Percentiles rank a stretch among this genome's conserved stretches.
Conservation (phyloP, 1,284 basidiomycete genomes). For the Sparassis latifolia region DNA sequence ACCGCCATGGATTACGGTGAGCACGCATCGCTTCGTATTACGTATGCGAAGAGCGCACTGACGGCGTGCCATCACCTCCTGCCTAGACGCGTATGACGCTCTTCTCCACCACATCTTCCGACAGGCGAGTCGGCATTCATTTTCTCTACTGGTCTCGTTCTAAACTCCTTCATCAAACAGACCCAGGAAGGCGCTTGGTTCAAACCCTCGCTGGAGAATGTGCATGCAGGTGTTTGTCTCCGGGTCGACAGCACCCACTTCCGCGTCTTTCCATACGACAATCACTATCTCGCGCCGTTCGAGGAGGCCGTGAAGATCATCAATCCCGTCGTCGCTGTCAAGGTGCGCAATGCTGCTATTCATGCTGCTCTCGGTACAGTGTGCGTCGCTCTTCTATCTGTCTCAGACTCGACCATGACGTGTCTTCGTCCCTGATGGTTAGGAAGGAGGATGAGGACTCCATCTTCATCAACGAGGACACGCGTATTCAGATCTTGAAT, state of each 20-base stretch:
- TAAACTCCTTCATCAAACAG: slow-evolving; percentile 22
- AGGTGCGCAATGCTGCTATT: slow-evolving; percentile 74
- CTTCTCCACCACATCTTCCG: slow-evolving; percentile 61
- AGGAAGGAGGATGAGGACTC: slow-evolving; percentile 47
- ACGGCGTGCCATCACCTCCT: too few relatives aligned
- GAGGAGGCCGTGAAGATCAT: slow-evolving; percentile 63
- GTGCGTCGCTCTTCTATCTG: slow-evolving; percentile 27
- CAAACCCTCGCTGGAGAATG: slow-evolving; percentile 66
- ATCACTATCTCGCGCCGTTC: slow-evolving; percentile 52
- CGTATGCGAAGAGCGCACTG: background rate
- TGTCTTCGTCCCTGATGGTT: slow-evolving; percentile 1
- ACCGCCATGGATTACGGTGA: too few relatives aligned
- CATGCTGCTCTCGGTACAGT: slow-evolving; percentile 66
- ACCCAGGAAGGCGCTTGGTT: slow-evolving; percentile 73
- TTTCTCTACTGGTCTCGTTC: too few relatives aligned
- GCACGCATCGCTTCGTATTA: too few relatives aligned
- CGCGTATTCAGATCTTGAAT: slow-evolving; percentile 64
- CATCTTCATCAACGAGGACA: slow-evolving; percentile 50
- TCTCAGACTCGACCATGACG: background rate
- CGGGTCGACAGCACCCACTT: slow-evolving; percentile 56
- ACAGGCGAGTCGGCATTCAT: slow-evolving; percentile 23
- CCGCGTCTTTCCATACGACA: slow-evolving; percentile 67
- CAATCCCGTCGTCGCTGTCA: slow-evolving; percentile 78
- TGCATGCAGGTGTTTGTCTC: slow-evolving; percentile 63
- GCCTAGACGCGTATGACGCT: slow-evolving; percentile 42